phyloP scores from a whole-genome alignment of 179 eudicot species.

The Patellifolia procumbens region DNA sequence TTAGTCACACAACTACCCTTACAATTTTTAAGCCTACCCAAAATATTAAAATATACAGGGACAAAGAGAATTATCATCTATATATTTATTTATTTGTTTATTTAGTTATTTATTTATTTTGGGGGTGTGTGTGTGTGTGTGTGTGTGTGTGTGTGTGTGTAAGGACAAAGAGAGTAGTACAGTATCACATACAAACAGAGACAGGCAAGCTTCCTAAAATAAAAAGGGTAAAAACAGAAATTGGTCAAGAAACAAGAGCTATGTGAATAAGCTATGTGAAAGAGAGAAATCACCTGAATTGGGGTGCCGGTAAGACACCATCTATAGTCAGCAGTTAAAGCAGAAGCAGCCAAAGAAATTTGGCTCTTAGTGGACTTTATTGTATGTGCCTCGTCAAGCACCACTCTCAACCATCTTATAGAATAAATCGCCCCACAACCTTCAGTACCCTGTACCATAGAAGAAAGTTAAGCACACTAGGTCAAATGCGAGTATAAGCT shows the following conservation, averaged over 20 bases:
- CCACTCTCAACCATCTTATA: conserved; percentile 88
- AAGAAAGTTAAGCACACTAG: conserved; percentile 17
- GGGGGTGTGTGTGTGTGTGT: too few species aligned
- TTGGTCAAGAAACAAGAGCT: background rate
- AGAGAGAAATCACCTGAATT: conserved; percentile 64
- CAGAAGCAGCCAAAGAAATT: conserved; percentile 82
- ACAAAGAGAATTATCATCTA: too few species aligned
- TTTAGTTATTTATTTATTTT: too few species aligned
- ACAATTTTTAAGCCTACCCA: too few species aligned
- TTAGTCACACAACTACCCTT: too few species aligned
- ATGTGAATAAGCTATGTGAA: too few species aligned
- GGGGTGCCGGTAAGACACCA: conserved; percentile 99
- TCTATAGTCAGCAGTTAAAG: conserved; percentile 77
- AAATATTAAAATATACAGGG: too few species aligned
- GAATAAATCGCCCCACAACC: conserved; percentile 74
- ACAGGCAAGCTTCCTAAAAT: background rate
- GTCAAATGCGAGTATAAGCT: background rate
- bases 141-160: too few species aligned
- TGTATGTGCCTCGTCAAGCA: conserved; percentile 97
- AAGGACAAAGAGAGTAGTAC: background rate
- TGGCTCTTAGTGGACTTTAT: conserved; percentile 94
- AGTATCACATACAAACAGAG: background rate
- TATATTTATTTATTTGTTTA: too few species aligned
- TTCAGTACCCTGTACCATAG: conserved; percentile 60
- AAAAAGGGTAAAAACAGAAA: background rate